Evolutionary conservation across 2,329 filamentous ascomycete species (phyloP).

Genomic region (Nigrospora sphaerica): DNA sequence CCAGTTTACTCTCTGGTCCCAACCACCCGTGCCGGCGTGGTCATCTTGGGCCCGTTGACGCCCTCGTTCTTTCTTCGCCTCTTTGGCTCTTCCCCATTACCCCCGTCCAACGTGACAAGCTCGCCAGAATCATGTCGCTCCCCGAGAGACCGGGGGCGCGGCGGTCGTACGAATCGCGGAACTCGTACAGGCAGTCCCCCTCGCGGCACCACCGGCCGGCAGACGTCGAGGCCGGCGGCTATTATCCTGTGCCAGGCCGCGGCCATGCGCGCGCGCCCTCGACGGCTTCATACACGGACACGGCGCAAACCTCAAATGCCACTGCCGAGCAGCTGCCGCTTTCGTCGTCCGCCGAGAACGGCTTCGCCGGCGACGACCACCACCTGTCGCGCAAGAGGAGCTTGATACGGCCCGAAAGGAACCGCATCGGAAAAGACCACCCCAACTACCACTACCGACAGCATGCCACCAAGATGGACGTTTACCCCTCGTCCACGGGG

Average conservation of each 20-base stretch:
- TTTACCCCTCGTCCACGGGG: constrained; percentile 84
- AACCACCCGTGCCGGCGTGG: background rate
- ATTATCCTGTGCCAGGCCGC: constrained; percentile 32
- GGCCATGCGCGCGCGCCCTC: constrained; percentile 50
- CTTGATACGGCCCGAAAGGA: constrained; percentile 81
- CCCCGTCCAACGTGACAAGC: constrained; percentile 8
- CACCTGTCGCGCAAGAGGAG: constrained; percentile 67
- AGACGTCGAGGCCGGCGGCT: constrained; percentile 63
- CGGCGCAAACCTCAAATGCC: constrained; percentile 45
- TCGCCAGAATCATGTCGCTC: constrained; percentile 48
- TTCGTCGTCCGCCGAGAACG: constrained; percentile 32
- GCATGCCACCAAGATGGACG: constrained; percentile 88
- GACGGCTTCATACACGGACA: constrained; percentile 51
- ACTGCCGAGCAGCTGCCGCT: constrained; percentile 50
- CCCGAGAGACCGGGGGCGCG: constrained; percentile 57
- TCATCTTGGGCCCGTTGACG: background rate
- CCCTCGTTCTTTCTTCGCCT: no score
- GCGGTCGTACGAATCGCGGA: constrained; percentile 53
- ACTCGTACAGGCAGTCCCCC: constrained; percentile 60
- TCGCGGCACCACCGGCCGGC: constrained; percentile 57
- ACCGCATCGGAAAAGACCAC: constrained; percentile 76
- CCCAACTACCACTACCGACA: constrained; percentile 95
- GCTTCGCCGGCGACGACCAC: constrained; percentile 19
- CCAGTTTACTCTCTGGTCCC: background rate
- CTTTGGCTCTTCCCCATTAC: background rate